Evolutionary conservation across 345 rosid genomes (phyloP).

Genomic region (Camelina sativa): DNA sequence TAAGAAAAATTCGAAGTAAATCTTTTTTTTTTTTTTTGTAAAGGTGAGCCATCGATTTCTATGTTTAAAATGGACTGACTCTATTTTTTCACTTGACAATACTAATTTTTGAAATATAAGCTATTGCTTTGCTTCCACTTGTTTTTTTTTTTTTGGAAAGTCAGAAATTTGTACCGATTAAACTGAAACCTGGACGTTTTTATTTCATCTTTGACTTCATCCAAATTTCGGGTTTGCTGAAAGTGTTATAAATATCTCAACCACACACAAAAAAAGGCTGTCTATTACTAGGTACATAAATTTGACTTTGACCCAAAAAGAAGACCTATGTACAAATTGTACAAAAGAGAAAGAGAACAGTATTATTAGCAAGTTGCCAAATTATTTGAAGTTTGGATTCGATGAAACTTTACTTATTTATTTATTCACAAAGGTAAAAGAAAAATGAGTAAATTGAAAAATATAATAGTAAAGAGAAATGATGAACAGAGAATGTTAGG

Average conservation of each 20-base stretch:
- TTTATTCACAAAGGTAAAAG: slow-evolving; percentile 23
- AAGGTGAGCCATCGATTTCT: neutral
- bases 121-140: neutral
- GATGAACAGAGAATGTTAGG: slow-evolving; percentile 61
- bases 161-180: slow-evolving; percentile 1
- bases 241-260: slow-evolving; percentile 14
- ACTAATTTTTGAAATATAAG: neutral
- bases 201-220: slow-evolving; percentile 24
- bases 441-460: neutral
- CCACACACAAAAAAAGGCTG: slow-evolving; percentile 22
- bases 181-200: slow-evolving; percentile 16
- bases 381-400: slow-evolving; percentile 33
- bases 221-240: slow-evolving; percentile 24
- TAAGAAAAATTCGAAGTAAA: neutral
- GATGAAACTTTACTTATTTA: slow-evolving; percentile 6
- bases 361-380: slow-evolving; percentile 41
- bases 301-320: slow-evolving; percentile 52
- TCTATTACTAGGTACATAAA: slow-evolving; percentile 24
- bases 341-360: slow-evolving; percentile 31
- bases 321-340: slow-evolving; percentile 42
- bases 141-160: neutral
- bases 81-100: neutral
- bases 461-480: slow-evolving; percentile 31
- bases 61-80: neutral
- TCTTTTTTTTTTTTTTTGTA: no score